Evolutionary conservation across 306 rosid species (phyloP).

Genomic region (Lupinus albus): DNA sequence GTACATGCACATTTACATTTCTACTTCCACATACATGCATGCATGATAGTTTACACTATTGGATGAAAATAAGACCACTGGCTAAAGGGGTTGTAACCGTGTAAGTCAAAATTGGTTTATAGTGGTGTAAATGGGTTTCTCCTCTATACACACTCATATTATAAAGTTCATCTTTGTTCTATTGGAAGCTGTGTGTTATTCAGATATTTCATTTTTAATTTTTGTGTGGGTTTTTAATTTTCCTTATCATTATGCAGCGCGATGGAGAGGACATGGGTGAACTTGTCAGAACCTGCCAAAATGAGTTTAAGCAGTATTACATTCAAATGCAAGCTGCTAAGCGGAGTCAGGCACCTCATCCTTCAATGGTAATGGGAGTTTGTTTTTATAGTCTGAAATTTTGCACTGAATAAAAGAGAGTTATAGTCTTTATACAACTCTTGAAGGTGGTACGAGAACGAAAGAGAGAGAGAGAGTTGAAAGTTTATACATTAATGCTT

Average conservation of each 20-base stretch:
- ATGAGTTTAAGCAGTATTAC: constrained; percentile 91
- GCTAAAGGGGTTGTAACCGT: neutral
- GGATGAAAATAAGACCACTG: too few species aligned
- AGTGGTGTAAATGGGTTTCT: too few species aligned
- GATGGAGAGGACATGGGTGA: constrained; percentile 89
- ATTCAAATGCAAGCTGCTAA: constrained; percentile 97
- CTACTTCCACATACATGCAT: too few species aligned
- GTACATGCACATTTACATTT: constrained; percentile 40
- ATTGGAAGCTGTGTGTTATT: constrained; percentile 37
- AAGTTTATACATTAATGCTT: constrained; percentile 9
- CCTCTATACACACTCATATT: too few species aligned
- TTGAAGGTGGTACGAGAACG: neutral
- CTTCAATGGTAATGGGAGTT: constrained; percentile 70
- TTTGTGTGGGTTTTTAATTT: constrained; percentile 26
- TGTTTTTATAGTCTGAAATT: constrained; percentile 19
- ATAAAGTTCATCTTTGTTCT: neutral
- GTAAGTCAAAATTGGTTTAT: too few species aligned
- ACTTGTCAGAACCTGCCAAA: constrained; percentile 70
- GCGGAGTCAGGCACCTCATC: constrained; percentile 90
- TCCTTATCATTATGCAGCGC: constrained; percentile 57
- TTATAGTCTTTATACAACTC: neutral
- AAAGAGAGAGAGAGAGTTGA: constrained; percentile 22
- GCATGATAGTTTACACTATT: too few species aligned
- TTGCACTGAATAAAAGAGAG: constrained; percentile 23
- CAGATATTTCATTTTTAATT: constrained; percentile 4